These are phyloP conservation scores for Cryptococcus wingfieldii DNA, from an alignment of 1,284 basidiomycete genomes.

Conservation along the genomic window DNA sequence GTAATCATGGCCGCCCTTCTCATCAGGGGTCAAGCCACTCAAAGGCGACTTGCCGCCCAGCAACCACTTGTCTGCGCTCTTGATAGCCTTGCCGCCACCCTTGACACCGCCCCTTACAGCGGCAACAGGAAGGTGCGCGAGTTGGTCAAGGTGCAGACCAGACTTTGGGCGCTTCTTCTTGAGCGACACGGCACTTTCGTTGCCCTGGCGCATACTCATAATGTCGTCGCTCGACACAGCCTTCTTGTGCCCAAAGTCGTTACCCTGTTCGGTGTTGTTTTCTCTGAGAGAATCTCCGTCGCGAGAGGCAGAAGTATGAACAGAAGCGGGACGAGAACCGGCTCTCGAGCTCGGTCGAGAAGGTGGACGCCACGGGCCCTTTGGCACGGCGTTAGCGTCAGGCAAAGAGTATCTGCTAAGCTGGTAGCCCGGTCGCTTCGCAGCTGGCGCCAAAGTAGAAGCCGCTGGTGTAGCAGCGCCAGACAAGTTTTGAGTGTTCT, in stretches of 20 bases:
- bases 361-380: constrained; percentile 28
- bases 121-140: constrained; percentile 19
- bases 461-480: constrained; percentile 59
- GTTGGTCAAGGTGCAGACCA: constrained; percentile 25
- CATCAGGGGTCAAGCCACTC: constrained; percentile 27
- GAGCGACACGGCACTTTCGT: neutral
- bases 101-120: constrained; percentile 32
- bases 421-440: constrained; percentile 65
- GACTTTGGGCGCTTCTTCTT: constrained; percentile 22
- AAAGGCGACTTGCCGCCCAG: constrained; percentile 32
- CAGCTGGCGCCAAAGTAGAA: constrained; percentile 60
- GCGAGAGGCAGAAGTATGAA: constrained; percentile 30
- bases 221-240: constrained; percentile 30
- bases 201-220: constrained; percentile 19
- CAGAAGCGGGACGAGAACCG: constrained; percentile 15
- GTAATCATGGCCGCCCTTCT: constrained; percentile 41
- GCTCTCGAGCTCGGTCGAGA: constrained; percentile 22
- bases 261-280: neutral
- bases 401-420: constrained; percentile 56
- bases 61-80: constrained; percentile 42
- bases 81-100: constrained; percentile 26
- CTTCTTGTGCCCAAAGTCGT: constrained; percentile 18
- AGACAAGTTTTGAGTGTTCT: constrained; percentile 62
- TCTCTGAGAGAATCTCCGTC: constrained; percentile 22
- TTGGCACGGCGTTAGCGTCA: constrained; percentile 8